These are phyloP conservation scores for Fusarium transvaalense DNA, from an alignment of 2,329 filamentous ascomycete species.

Conservation along the genomic window DNA sequence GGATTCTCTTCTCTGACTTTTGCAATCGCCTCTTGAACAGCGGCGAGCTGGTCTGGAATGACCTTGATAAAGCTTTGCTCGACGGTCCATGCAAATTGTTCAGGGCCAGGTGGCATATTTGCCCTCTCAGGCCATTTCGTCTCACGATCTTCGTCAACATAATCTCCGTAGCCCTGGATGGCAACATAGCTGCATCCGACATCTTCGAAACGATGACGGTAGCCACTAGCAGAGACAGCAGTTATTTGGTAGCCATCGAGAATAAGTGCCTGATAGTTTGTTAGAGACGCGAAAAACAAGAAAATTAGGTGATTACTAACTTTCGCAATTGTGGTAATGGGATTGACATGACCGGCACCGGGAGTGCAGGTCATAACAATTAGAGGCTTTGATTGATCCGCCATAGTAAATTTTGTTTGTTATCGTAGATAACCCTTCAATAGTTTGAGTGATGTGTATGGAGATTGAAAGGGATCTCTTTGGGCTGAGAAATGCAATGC, in stretches of 20 bases:
- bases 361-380: slow-evolving; percentile 9
- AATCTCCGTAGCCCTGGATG: slow-evolving; percentile 17
- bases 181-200: slow-evolving; percentile 1
- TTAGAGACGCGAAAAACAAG: neutral
- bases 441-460: neutral
- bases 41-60: slow-evolving; percentile 2
- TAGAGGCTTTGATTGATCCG: neutral
- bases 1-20: neutral
- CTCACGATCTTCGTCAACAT: slow-evolving; percentile 11
- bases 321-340: slow-evolving; percentile 11
- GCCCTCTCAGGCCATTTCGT: slow-evolving; percentile 4
- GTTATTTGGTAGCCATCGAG: slow-evolving; percentile 6
- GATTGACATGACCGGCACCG: slow-evolving; percentile 7
- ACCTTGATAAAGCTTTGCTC: slow-evolving; percentile 16
- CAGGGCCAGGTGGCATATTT: neutral
- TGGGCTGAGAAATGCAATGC: neutral
- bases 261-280: neutral
- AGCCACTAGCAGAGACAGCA: slow-evolving; percentile 7
- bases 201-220: slow-evolving; percentile 4
- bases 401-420: neutral
- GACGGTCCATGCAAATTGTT: slow-evolving; percentile 1
- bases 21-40: neutral
- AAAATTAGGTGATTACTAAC: neutral
- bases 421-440: neutral
- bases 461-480: neutral